These are phyloP conservation scores for Cylindrotheca closterium DNA, from an alignment of 108 stramenopile genomes.

Conservation along the genomic window DNA sequence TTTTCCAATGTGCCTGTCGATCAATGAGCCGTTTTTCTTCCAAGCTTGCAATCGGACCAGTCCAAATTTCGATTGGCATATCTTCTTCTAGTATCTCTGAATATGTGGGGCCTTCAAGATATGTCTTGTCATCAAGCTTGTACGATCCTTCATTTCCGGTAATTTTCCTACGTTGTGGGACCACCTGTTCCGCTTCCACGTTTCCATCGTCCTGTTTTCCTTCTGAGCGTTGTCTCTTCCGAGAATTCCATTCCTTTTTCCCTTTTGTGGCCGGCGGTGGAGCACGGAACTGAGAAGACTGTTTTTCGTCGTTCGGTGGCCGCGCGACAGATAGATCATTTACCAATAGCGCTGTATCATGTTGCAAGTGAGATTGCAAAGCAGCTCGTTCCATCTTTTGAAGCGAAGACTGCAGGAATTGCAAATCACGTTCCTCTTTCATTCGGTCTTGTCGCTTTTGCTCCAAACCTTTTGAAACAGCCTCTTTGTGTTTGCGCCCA, in stretches of 20 bases:
- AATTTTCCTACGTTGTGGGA: slow-evolving; percentile 7
- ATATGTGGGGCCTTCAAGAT: slow-evolving; percentile 66
- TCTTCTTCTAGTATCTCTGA: slow-evolving; percentile 67
- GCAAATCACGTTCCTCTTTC: slow-evolving; percentile 52
- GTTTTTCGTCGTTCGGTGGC: background rate
- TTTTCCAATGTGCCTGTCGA: slow-evolving; percentile 59
- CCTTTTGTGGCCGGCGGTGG: slow-evolving; percentile 31
- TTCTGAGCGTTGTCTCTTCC: slow-evolving; percentile 29
- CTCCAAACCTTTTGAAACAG: slow-evolving; percentile 52
- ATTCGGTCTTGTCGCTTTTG: slow-evolving; percentile 51
- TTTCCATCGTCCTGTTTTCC: background rate
- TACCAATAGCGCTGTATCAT: background rate
- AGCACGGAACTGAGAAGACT: slow-evolving; percentile 9
- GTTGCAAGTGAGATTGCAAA: slow-evolving; percentile 15
- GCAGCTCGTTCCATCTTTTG: slow-evolving; percentile 63
- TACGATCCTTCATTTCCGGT: slow-evolving; percentile 42
- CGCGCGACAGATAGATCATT: background rate
- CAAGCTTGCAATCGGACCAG: slow-evolving; percentile 42
- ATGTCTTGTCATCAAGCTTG: slow-evolving; percentile 47
- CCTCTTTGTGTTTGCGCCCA: slow-evolving; percentile 82
- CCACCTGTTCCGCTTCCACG: background rate
- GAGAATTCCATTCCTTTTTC: slow-evolving; percentile 51
- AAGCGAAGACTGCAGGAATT: slow-evolving; percentile 50
- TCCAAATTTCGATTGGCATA: slow-evolving; percentile 86
- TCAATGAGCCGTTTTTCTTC: slow-evolving; percentile 52